Conservation (phyloP, 2,329 filamentous ascomycete genomes). For the Rutstroemia sp. region DNA sequence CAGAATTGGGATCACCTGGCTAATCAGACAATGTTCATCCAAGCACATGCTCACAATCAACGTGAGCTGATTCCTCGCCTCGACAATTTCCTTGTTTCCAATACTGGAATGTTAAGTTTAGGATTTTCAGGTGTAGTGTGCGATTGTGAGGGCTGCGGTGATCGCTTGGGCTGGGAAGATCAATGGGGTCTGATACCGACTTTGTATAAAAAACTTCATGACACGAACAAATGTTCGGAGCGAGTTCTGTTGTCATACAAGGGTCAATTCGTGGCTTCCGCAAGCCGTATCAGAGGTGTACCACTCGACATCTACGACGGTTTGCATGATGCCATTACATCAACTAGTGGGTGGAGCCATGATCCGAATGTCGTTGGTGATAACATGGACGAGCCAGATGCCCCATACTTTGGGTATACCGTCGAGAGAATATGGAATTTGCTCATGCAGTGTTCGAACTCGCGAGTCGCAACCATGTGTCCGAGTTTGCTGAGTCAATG, state of each 20-base stretch:
- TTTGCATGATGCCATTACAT: conserved; percentile 16
- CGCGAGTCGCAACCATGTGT: conserved; percentile 73
- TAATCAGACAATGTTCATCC: conserved; percentile 40
- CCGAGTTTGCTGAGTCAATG: conserved; percentile 77
- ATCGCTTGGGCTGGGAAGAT: conserved; percentile 36
- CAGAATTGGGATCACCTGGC: conserved; percentile 38
- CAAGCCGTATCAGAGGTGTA: conserved; percentile 33
- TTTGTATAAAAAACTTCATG: conserved; percentile 28
- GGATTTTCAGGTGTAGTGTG: conserved; percentile 33
- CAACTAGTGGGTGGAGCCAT: conserved; percentile 16
- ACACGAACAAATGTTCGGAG: conserved; percentile 14
- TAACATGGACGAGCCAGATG: conserved; percentile 13
- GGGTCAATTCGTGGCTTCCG: conserved; percentile 41
- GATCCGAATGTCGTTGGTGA: conserved; percentile 8
- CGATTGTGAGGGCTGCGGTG: conserved; percentile 33
- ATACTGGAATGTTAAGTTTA: conserved; percentile 39
- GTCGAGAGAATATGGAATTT: conserved; percentile 24
- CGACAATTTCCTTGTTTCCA: conserved; percentile 33
- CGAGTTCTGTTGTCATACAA: conserved; percentile 37
- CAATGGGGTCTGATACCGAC: conserved; percentile 29
- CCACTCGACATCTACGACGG: conserved; percentile 15
- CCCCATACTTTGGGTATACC: conserved; percentile 24
- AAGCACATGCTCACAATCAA: conserved; percentile 37
- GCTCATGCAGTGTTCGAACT: conserved; percentile 36
- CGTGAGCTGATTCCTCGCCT: conserved; percentile 34